Percentiles rank a stretch among this genome's conserved stretches.
Evolutionary conservation across 352 stramenopile genomes (phyloP).

Genomic region (Saprolegnia diclina): DNA sequence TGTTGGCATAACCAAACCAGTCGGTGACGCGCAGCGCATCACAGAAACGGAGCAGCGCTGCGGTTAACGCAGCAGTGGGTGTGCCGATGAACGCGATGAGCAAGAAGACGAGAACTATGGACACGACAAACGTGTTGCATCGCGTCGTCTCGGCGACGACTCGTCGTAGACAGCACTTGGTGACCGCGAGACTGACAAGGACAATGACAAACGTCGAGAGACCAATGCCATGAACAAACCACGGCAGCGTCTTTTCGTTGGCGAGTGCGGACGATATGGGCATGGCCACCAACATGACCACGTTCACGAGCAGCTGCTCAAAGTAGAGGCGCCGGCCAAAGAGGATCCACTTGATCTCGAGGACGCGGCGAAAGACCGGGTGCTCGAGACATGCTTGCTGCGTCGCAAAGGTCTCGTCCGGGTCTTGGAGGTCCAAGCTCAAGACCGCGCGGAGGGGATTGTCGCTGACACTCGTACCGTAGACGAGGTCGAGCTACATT

Average conservation of each 20-base stretch:
- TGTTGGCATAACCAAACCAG: slow-evolving; percentile 10
- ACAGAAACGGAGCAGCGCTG: too few species aligned
- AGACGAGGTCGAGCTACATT: background rate
- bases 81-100: too few species aligned
- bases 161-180: background rate
- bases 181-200: background rate
- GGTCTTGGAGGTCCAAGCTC: background rate
- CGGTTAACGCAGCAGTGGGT: too few species aligned
- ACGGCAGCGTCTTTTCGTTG: background rate
- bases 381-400: background rate
- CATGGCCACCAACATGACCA: background rate
- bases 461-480: background rate
- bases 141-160: background rate
- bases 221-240: background rate
- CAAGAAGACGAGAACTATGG: background rate
- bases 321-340: slow-evolving; percentile 8
- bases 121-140: background rate
- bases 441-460: background rate
- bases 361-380: background rate
- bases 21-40: background rate
- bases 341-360: slow-evolving; percentile 10
- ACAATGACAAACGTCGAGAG: background rate
- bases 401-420: background rate
- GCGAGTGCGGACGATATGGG: background rate
- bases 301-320: slow-evolving; percentile 11